These are phyloP conservation scores for Fusarium bactridioides DNA, from an alignment of 2,329 filamentous ascomycete genomes.

Conservation along the genomic window DNA sequence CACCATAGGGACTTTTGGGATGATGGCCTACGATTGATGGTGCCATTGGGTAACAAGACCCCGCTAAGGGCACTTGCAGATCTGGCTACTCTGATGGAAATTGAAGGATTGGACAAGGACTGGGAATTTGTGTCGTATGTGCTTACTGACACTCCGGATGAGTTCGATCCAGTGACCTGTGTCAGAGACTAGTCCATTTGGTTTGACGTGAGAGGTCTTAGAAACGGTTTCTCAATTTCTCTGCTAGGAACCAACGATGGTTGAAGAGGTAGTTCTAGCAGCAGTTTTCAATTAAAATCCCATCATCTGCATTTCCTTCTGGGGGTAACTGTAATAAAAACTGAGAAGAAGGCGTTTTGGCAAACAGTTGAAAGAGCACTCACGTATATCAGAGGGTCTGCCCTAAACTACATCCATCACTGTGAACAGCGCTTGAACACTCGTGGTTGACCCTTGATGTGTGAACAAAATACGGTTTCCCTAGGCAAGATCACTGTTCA, in stretches of 20 bases:
- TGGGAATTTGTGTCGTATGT: not conserved
- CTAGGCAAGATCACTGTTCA: not conserved
- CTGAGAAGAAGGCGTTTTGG: not conserved
- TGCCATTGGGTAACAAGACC: not conserved
- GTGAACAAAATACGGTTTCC: not conserved
- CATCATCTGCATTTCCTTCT: rapidly evolving
- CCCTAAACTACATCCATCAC: not conserved
- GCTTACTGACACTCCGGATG: not conserved
- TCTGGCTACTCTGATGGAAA: not conserved
- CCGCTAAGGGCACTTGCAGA: not conserved
- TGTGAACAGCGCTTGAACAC: not conserved
- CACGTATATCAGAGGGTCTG: not conserved
- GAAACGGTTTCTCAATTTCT: too few relatives aligned
- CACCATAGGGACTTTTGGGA: not conserved
- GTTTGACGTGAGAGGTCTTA: not conserved
- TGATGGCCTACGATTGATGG: not conserved
- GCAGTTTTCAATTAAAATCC: not conserved
- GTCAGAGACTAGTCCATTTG: rapidly evolving
- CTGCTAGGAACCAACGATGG: not conserved
- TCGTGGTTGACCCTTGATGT: too few relatives aligned
- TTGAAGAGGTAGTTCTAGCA: not conserved
- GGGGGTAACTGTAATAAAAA: rapidly evolving
- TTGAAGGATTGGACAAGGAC: not conserved
- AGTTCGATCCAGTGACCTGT: not conserved
- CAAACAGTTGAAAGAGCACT: not conserved